These are phyloP conservation scores for Westerdykella sp. DNA, from an alignment of 2,329 filamentous ascomycete genomes.

Conservation along the genomic window DNA sequence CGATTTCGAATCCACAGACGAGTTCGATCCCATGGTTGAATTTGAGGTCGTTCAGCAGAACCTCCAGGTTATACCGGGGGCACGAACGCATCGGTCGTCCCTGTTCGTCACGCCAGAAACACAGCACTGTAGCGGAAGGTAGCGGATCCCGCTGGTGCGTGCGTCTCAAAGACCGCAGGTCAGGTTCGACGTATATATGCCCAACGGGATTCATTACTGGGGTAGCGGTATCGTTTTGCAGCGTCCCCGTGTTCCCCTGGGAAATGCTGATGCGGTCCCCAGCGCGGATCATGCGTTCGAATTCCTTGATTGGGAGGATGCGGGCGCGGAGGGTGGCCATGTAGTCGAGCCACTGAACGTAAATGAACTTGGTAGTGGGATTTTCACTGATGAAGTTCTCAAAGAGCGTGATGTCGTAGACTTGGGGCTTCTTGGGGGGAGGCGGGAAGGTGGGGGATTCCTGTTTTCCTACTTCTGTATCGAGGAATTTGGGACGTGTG, in stretches of 20 bases:
- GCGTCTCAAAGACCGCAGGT: slow-evolving; percentile 55
- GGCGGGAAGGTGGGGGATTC: slow-evolving; percentile 19
- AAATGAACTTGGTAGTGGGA: slow-evolving; percentile 56
- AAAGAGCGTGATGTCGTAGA: slow-evolving; percentile 37
- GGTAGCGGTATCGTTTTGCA: slow-evolving; percentile 60
- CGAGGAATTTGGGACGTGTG: slow-evolving; percentile 1
- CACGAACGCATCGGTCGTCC: slow-evolving; percentile 52
- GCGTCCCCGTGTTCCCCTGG: slow-evolving; percentile 56
- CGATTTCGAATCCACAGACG: slow-evolving; percentile 73
- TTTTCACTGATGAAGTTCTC: slow-evolving; percentile 48
- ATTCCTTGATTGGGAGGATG: slow-evolving; percentile 56
- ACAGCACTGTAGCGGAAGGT: slow-evolving; percentile 59
- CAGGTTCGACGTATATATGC: slow-evolving; percentile 61
- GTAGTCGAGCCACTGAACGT: slow-evolving; percentile 72
- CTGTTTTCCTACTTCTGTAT: not conserved
- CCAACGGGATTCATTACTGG: slow-evolving; percentile 53
- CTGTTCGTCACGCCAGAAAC: slow-evolving; percentile 56
- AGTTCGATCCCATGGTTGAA: slow-evolving; percentile 51
- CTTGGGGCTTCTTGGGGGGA: slow-evolving; percentile 21
- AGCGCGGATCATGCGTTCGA: slow-evolving; percentile 31
- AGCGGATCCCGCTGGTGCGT: slow-evolving; percentile 44
- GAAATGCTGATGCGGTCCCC: slow-evolving; percentile 53
- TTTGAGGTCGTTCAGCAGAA: slow-evolving; percentile 48
- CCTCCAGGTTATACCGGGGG: slow-evolving; percentile 47
- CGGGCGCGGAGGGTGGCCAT: slow-evolving; percentile 63